Base-by-base conservation (phyloP, 805 yeast genomes). In the Grigorovia transvaalensis region DNA sequence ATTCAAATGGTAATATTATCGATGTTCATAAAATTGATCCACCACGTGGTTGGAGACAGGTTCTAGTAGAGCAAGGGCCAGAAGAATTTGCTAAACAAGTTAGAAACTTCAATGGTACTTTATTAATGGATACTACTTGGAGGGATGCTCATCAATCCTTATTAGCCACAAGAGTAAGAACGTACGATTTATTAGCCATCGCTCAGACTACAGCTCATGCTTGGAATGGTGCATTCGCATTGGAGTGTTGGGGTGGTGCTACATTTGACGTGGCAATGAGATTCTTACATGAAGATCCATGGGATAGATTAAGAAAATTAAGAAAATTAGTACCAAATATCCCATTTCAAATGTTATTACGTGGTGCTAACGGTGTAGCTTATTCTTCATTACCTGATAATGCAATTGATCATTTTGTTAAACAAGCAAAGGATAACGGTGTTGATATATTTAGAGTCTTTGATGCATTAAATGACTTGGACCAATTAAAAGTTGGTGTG, bases 161-260 rank as follows among this genome's bases (percentile, higher is more conserved):
- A 61, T 77, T 93, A 65, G 99, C 99, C 9, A 93, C 99, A 44
- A 85, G 99, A 73, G 95, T 93, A 42, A 83, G 99, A 73, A 93
- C 99, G 23, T 79, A 86, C 59, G 99, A 93, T 71, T 74, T 93
- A 64, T 74, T 84, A 50, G 85, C 89, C 60, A 88, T 93, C 73
- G 99, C 99, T 19, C 90, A 88, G 54, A 81, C 95, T 53, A 93
- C 99, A 30, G 87, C 96, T 3, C 84, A 85, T 65, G 98, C 96
- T 19, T 73, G 89, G 61, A 71, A 84, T 58, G 90, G 91, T 57
- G 95, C 96, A 3, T 93, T 89, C 70, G 93, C 99, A 19, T 75
- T 93, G 51, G 99, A 93, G 74, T 93, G 99, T 76, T 93, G 99
- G 99, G 99, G 99, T 74, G 99, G 99, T 73, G 99, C 99, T 51